phyloP scores from a whole-genome alignment of 2,329 filamentous ascomycete genomes.

The Fusarium temperatum region DNA sequence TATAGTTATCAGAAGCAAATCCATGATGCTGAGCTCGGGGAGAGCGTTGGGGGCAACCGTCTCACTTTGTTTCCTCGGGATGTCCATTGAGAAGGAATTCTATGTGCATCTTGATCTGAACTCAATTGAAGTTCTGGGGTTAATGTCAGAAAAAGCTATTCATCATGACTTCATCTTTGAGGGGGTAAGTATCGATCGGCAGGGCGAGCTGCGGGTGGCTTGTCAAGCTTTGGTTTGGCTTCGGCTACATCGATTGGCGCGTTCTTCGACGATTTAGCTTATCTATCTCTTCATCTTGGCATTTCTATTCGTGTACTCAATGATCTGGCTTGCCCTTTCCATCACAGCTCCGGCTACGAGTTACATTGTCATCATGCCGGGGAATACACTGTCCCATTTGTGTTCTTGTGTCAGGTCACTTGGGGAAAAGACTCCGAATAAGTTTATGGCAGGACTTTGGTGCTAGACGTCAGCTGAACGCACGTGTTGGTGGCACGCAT shows the following conservation, averaged over 20 bases:
- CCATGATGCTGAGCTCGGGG: not conserved
- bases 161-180: constrained; percentile 3
- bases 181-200: not conserved
- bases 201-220: constrained; percentile 11
- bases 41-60: not conserved
- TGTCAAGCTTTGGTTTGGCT: not conserved
- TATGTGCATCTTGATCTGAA: not conserved
- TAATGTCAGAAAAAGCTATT: not conserved
- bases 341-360: no score
- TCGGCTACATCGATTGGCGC: not conserved
- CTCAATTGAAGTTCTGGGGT: not conserved
- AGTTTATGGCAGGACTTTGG: not conserved
- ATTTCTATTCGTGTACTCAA: not conserved
- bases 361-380: rapidly evolving
- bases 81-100: not conserved
- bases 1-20: not conserved
- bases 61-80: not conserved
- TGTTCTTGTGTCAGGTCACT: not conserved
- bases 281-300: not conserved
- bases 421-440: not conserved
- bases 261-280: not conserved
- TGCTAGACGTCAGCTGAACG: not conserved
- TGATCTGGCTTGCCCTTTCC: no score
- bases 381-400: not conserved
- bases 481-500: not conserved